Conservation (phyloP, 2,329 filamentous ascomycete genomes). For the Stagonosporopsis rhizophila region DNA sequence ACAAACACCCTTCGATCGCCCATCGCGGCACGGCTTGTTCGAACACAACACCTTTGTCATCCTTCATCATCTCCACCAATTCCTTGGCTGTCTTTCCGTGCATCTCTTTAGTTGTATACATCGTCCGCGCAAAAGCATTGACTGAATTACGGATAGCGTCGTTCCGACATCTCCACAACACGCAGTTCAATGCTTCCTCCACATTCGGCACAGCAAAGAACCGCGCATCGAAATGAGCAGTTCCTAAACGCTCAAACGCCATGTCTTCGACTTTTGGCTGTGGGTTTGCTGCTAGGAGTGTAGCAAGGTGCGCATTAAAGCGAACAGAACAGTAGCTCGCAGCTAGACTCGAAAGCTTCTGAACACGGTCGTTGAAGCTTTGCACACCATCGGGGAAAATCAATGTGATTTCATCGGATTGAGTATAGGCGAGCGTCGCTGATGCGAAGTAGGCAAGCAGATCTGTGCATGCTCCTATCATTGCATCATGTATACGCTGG, state of each 20-base stretch:
- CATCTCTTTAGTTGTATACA: constrained; percentile 35
- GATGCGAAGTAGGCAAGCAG: constrained; percentile 37
- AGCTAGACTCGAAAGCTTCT: constrained; percentile 39
- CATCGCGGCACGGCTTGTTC: constrained; percentile 40
- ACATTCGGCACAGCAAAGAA: constrained; percentile 36
- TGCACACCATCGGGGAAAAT: constrained; percentile 39
- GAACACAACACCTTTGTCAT: constrained; percentile 32
- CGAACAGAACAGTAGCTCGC: constrained; percentile 39
- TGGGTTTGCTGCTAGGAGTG: constrained; percentile 19
- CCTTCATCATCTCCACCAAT: constrained; percentile 34
- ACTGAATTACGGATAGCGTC: constrained; percentile 42
- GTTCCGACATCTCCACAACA: constrained; percentile 42
- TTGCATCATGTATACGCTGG: constrained; percentile 41
- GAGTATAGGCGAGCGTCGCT: constrained; percentile 43
- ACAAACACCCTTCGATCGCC: constrained; percentile 41
- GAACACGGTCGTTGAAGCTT: constrained; percentile 38
- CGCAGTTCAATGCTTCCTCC: constrained; percentile 39
- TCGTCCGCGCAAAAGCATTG: constrained; percentile 35
- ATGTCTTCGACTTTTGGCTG: constrained; percentile 28
- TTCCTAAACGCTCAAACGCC: constrained; percentile 24
- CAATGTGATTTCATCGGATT: constrained; percentile 45
- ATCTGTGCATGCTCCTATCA: constrained; percentile 35
- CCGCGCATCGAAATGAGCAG: constrained; percentile 41
- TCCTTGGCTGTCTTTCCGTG: constrained; percentile 35
- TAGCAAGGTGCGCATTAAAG: constrained; percentile 35